Evolutionary conservation across 164 flowering plant species (phyloP).

Genomic region (Cinnamomum chago): DNA sequence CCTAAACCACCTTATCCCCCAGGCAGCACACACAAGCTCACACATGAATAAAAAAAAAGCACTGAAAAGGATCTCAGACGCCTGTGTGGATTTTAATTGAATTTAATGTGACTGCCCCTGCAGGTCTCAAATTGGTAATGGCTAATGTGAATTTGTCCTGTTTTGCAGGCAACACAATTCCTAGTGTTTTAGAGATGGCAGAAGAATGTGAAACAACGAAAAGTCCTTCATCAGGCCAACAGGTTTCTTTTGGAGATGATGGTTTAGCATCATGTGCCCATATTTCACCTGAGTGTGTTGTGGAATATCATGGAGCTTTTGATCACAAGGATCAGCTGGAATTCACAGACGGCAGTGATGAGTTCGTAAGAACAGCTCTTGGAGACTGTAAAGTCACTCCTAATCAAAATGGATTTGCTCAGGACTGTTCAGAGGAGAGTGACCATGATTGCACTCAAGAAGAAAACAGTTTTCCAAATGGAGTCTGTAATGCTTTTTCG

Average conservation of each 20-base stretch:
- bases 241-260: background rate
- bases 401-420: background rate
- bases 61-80: no score
- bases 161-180: background rate
- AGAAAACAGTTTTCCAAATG: background rate
- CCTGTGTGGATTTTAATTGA: no score
- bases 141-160: background rate
- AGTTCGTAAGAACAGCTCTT: background rate
- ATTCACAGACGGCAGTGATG: background rate
- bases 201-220: background rate
- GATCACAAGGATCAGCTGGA: background rate
- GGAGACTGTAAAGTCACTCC: background rate
- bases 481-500: background rate
- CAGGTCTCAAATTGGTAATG: background rate
- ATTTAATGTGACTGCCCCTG: no score
- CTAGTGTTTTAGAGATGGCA: background rate
- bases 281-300: background rate
- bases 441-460: background rate
- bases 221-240: background rate
- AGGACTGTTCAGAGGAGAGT: background rate
- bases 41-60: no score
- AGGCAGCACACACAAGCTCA: no score
- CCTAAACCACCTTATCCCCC: no score
- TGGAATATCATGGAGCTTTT: background rate
- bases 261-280: no score